Evolutionary conservation across 208 protist species (phyloP), one percentile per base, ranked within the genome.

Genomic region (Trypanosomatidae sp.): DNA sequence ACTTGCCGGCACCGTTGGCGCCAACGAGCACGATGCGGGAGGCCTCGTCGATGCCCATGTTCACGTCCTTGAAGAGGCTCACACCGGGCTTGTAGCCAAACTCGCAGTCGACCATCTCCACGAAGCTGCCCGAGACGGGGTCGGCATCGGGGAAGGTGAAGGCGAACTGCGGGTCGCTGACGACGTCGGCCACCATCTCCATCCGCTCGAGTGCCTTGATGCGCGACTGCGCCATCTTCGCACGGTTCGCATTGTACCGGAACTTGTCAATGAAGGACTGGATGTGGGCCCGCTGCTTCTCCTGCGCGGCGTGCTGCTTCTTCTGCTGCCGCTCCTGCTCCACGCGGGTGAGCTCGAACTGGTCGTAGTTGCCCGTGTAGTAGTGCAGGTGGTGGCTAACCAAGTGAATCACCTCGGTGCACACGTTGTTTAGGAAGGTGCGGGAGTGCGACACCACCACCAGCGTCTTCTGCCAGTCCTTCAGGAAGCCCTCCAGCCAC

Each of bases 401-500:
- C 4, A 99, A 86, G 77, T 98, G 91, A 66, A 99, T 94, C 64
- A 99, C 91, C 82, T 99, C 91, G n/a, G 89, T 88, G 73, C 94
- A 98, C 13, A 99, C 98, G 52, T 89, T 90, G 84, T 99, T 99
- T 0, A 99, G 82, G 75, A 99, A 99, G 17, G 92, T 93, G 30
- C 98, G 91, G 69, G 97, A 98, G 91, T 99, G 99, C 50, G 98
- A 99, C 9, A 99, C 98, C 3, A 99, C 90, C 2, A 99, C 81
- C 9, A 99, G 85, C 53, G 98, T 99, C 69, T 95, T 94, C 52
- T 94, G 82, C 94, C 97, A 99, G 47, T 93, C 87, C 79, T 88
- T 82, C 30, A 99, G 85, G 80, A 99, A 99, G 50, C 95, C 88
- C 87, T 99, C 98, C 9, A 99, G 90, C 99, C 99, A 99, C 52